Evolutionary conservation across 139 green algal species (phyloP), one percentile per base, ranked within the genome.

Genomic region (Desmodesmus armatus): DNA sequence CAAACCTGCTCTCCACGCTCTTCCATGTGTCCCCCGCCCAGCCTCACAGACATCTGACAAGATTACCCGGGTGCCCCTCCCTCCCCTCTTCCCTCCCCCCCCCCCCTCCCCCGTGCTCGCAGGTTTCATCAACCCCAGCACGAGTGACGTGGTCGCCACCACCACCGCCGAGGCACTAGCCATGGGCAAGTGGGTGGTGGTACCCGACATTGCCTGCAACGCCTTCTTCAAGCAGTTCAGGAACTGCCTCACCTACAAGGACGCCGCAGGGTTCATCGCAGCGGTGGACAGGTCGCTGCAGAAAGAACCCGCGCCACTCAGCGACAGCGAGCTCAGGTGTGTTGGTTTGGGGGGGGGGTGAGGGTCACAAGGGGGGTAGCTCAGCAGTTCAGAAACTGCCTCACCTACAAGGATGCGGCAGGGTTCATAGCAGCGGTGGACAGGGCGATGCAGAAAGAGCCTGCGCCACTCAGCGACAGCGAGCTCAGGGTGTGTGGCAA

Each of bases 81-180:
- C n/a, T n/a, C n/a, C n/a, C n/a, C n/a, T n/a, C n/a, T n/a, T n/a
- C n/a, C n/a, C n/a, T n/a, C n/a, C n/a, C n/a, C n/a, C n/a, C n/a
- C n/a, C n/a, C n/a, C n/a, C n/a, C n/a, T n/a, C n/a, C n/a, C n/a
- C n/a, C n/a, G n/a, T n/a, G n/a, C n/a, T n/a, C 44, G 31, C 44
- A 83, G 74, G 93, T 98, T 98, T 99, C 87, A 83, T 99, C 82
- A 99, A 99, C 89, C 95, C 95, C 31, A 95, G 87, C 76, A 92
- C 95, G 31, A 94, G 83, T 31, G 97, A 99, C 83, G 97, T 99
- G 31, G 96, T 99, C 43, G 96, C 96, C 75, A 99, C 97, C 0
- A 99, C 96, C 17, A 98, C 94, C 2, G 95, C 97, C 19, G 97
- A 99, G 84, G 97, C 97, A 23, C 91, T 99, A 58, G 97, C 97